Base-by-base conservation (phyloP, 2,329 filamentous ascomycete genomes). In the Ascomycota sp. region DNA sequence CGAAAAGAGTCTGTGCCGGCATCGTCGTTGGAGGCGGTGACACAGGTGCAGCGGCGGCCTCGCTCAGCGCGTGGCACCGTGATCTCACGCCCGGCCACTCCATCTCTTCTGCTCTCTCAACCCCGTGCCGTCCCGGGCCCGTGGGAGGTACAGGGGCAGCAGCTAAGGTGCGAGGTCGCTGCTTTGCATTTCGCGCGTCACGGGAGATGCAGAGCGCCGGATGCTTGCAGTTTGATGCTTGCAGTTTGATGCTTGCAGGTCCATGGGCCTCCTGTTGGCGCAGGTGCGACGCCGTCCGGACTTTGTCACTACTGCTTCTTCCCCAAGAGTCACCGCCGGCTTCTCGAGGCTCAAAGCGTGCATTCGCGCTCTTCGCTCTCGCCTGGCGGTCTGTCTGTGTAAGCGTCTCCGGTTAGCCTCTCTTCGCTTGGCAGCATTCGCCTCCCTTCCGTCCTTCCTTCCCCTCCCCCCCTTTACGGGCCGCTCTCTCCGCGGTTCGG, bases 281-380 rank as follows among this genome's bases (percentile, higher is more conserved):
- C 26, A 25, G 31, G 33, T 37, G 24, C 31, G 21, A 37, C 36
- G 25, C 12, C 30, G 21, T 26, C 28, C 31, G 24, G 12, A 21
- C 7, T 11, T 3, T 37, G 36, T 37, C 36, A 35, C 33, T 31
- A 29, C 16, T 28, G 25, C 16, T 27, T 35, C 21, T 26, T 31
- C 13, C 16, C 16, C 16, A 21, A 21, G 3, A 21, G 16, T 21
- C 16, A 21, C 16, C 16, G 16, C 16, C 16, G 16, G 16, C 16
- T 21, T 21, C 16, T 21, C 16, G 16, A 21, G 16, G 16, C 16
- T 21, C 16, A 21, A 21, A 21, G 16, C 16, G 16, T 21, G 16
- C 16, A 21, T 21, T 21, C 16, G 16, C 16, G 16, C 16, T 21
- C 3, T 5, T 21, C 16, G 16, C 16, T 21, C 16, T 29, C 28